Conservation (phyloP, 148 eudicot species). For the Heliosperma pusillum region DNA sequence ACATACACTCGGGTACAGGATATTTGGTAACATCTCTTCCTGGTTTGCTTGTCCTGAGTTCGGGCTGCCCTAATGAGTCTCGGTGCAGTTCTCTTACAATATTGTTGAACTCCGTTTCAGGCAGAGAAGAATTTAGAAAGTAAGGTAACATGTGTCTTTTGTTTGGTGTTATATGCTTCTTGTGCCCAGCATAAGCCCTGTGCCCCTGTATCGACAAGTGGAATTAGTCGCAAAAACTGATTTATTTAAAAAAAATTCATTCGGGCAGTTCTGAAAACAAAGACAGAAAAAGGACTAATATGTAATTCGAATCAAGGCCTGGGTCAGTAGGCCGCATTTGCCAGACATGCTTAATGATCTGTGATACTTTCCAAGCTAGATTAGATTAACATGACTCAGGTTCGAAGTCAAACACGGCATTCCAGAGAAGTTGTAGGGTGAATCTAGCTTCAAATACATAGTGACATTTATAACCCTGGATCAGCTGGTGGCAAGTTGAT, state of each 20-base stretch:
- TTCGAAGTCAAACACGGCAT: neutral
- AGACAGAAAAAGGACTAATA: neutral
- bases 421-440: neutral
- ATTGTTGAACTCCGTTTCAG: slow-evolving; percentile 63
- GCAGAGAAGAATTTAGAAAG: slow-evolving; percentile 67
- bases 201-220: slow-evolving; percentile 54
- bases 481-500: too few relatives aligned
- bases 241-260: neutral
- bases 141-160: slow-evolving; percentile 82
- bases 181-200: slow-evolving; percentile 93
- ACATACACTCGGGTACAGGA: slow-evolving; percentile 93
- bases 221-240: neutral
- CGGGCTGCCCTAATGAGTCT: slow-evolving; percentile 89
- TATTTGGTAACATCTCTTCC: slow-evolving; percentile 90
- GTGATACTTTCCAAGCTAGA: neutral
- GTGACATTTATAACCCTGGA: too few relatives aligned
- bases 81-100: slow-evolving; percentile 67
- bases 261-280: neutral
- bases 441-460: neutral
- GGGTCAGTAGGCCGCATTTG: too few relatives aligned
- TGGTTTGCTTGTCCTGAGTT: slow-evolving; percentile 67
- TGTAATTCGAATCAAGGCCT: too few relatives aligned
- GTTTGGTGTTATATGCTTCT: slow-evolving; percentile 84
- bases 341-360: too few relatives aligned
- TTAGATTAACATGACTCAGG: neutral